Percentiles rank a stretch among this genome's conserved stretches.
Conservation (phyloP, 148 eudicot genomes). For the Fallopia convolvulus region DNA sequence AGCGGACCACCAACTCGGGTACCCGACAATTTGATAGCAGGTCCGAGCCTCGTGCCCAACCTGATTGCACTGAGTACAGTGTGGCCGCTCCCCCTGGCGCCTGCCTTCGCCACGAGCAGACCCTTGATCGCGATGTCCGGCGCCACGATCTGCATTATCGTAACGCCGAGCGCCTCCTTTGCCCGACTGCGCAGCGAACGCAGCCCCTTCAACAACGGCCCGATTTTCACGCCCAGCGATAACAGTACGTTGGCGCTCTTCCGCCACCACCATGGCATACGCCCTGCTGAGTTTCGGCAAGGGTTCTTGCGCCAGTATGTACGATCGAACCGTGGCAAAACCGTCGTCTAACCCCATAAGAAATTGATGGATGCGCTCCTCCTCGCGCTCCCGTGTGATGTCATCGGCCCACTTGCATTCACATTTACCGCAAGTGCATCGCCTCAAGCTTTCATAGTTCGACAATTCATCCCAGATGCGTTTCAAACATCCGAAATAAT, state of each 20-base stretch:
- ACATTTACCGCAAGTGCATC: background rate
- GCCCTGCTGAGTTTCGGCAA: background rate
- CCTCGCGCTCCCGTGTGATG: background rate
- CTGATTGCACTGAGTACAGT: too few relatives aligned
- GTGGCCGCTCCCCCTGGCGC: too few relatives aligned
- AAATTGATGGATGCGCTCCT: constrained; percentile 4
- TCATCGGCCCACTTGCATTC: background rate
- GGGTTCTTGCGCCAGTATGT: background rate
- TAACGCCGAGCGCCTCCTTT: too few relatives aligned
- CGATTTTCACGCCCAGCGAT: too few relatives aligned
- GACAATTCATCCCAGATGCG: background rate
- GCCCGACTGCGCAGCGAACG: too few relatives aligned
- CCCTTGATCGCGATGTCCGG: too few relatives aligned
- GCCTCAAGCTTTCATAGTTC: background rate
- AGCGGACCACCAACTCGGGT: too few relatives aligned
- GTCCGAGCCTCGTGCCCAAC: too few relatives aligned
- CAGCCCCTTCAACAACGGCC: too few relatives aligned
- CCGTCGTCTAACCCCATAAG: constrained; percentile 13
- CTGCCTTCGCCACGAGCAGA: too few relatives aligned
- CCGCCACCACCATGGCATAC: constrained; percentile 2
- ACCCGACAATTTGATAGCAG: too few relatives aligned
- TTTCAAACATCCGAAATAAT: background rate
- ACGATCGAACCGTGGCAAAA: background rate
- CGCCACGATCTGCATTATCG: too few relatives aligned
- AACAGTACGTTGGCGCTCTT: background rate